Base-by-base conservation (phyloP, 768 basidiomycete species). In the Pleurotus eryngii region DNA sequence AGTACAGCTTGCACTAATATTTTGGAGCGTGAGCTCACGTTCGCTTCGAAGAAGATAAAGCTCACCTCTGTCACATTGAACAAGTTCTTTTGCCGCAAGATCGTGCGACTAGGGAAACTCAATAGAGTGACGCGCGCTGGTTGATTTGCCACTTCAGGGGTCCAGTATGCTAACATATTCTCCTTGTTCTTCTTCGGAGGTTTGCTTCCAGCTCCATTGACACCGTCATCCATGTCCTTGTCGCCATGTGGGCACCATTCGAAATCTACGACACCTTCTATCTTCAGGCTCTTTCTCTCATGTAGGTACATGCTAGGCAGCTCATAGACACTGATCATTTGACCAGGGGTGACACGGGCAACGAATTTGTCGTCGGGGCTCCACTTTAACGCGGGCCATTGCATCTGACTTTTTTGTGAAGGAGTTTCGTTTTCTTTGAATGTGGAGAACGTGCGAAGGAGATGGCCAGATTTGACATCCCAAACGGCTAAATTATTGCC, bases 401-500 rank as follows among this genome's bases (percentile, higher is more conserved):
- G 86, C 83, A 92, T 88, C 68, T 89, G 89, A 66, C 91, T 92
- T 73, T 89, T 91, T 57, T 70, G 69, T 1, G 78, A 73, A 35
- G 76, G 67, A 9, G 81, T 76, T 24, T 88, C 90, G 60, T 76
- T 81, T 55, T 86, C 87, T 46, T 75, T 74, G 26, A 30, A 48
- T 48, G 85, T 80, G 8, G 89, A 83, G 74, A 99, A 98, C 1
- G 95, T 98, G 51, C 97, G 90, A 45, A 98, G 82, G 18, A 98
- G 85, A 62, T 89, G 81, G 24, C 93, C 93, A 15, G 95, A 88
- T 73, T 94, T 95, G 77, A 96, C 85, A 65, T 98, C 94, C 97
- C 97, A 99, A n/a, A 99, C 86, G 57, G 95, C 97, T 60, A 98
- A 82, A 64, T 94, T 90, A 74, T 96, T 95, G 30, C 95, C 97